phyloP scores from a whole-genome alignment of 192 early-diverging fungal species.

The Linnemannia elongata region DNA sequence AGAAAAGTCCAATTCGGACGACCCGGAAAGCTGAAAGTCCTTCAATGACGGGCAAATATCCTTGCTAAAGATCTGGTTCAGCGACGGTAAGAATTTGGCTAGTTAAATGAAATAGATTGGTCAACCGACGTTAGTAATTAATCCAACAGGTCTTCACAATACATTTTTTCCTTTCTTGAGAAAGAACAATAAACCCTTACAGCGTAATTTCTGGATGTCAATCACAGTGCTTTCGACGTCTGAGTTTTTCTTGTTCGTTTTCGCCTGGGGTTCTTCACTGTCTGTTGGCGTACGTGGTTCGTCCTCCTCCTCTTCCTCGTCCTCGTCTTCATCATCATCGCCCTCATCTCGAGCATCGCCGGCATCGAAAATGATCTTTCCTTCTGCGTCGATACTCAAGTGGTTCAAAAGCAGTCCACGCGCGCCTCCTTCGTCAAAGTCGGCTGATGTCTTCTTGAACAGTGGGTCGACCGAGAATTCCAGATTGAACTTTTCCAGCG shows the following conservation, averaged over 20 bases:
- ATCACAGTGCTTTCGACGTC: slow-evolving; percentile 23
- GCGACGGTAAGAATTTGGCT: slow-evolving; percentile 63
- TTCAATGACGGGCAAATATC: slow-evolving; percentile 80
- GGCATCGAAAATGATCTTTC: slow-evolving; percentile 97
- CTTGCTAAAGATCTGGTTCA: slow-evolving; percentile 59
- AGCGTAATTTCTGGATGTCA: slow-evolving; percentile 45
- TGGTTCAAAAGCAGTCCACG: slow-evolving; percentile 93
- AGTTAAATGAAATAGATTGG: background rate
- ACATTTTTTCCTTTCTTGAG: too few species aligned
- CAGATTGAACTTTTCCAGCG: slow-evolving; percentile 88
- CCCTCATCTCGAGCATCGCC: slow-evolving; percentile 78
- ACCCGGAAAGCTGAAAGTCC: slow-evolving; percentile 76
- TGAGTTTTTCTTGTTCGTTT: slow-evolving; percentile 23
- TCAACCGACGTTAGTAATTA: background rate
- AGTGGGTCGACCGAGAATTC: slow-evolving; percentile 96
- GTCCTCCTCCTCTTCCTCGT: slow-evolving; percentile 42
- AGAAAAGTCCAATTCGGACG: slow-evolving; percentile 71
- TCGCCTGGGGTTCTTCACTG: slow-evolving; percentile 22
- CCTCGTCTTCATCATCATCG: slow-evolving; percentile 59
- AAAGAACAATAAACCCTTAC: slow-evolving; percentile 12
- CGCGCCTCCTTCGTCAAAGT: slow-evolving; percentile 98
- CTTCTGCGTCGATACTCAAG: slow-evolving; percentile 80
- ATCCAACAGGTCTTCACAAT: background rate
- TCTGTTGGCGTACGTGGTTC: background rate
- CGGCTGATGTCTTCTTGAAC: slow-evolving; percentile 98